Evolutionary conservation across 495 filamentous ascomycete species (phyloP).

Genomic region (Daldinia vernicosa): DNA sequence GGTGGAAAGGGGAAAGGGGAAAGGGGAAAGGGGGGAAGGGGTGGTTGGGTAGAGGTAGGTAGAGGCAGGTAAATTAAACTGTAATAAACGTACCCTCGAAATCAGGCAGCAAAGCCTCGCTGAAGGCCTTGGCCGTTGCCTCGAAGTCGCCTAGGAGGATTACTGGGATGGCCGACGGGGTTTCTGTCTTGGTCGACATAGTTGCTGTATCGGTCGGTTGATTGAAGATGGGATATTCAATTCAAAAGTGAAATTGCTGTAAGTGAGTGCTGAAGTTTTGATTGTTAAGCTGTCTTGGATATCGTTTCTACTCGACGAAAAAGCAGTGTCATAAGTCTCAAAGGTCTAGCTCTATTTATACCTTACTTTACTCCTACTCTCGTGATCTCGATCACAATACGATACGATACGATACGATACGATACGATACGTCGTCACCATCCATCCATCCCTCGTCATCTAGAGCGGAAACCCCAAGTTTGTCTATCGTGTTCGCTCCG

Average conservation of each 20-base stretch:
- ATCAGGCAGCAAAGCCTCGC: slow-evolving; percentile 31
- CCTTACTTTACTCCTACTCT: background rate
- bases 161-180: slow-evolving; percentile 26
- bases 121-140: slow-evolving; percentile 25
- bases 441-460: background rate
- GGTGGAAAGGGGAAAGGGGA: too few species aligned
- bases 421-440: background rate
- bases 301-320: background rate
- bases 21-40: too few species aligned
- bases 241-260: background rate
- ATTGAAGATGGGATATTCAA: background rate
- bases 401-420: background rate
- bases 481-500: background rate
- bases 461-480: background rate
- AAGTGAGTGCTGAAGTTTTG: background rate
- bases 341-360: slow-evolving; percentile 20
- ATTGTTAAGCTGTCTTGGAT: background rate
- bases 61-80: background rate
- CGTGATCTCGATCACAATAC: background rate
- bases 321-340: background rate
- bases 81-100: slow-evolving; percentile 21
- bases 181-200: slow-evolving; percentile 26
- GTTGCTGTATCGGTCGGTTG: slow-evolving; percentile 3
- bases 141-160: slow-evolving; percentile 33
- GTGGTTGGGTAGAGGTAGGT: background rate